A percentile compares a stretch with the other conserved stretches of the same genome.
phyloP scores from a whole-genome alignment of 805 yeast genomes.

The Aciculoconidium aculeatum region DNA sequence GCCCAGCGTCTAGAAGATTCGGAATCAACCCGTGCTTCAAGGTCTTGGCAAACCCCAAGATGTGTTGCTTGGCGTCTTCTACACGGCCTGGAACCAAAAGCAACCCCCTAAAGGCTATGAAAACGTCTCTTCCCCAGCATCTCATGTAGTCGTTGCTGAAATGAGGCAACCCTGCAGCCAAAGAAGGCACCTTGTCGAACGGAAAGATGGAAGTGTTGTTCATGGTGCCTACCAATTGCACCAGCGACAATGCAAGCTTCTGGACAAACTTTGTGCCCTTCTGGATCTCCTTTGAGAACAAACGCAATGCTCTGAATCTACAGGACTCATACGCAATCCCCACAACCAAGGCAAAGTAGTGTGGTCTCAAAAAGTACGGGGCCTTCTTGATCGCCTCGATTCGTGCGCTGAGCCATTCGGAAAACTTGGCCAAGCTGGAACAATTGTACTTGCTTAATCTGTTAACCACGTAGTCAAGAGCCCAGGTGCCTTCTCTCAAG shows the following conservation, averaged over 20 bases:
- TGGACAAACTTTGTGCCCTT: constrained; percentile 69
- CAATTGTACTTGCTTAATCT: constrained; percentile 56
- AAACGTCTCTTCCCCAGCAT: constrained; percentile 98
- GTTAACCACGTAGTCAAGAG: constrained; percentile 65
- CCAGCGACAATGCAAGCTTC: constrained; percentile 69
- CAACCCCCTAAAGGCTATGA: constrained; percentile 80
- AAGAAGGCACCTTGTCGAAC: constrained; percentile 51
- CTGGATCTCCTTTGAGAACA: constrained; percentile 51
- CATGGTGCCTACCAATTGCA: constrained; percentile 79
- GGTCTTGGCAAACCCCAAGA: constrained; percentile 82
- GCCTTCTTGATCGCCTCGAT: constrained; percentile 55
- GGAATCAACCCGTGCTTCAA: constrained; percentile 95
- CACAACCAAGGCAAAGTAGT: constrained; percentile 77
- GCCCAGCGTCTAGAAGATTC: constrained; percentile 84
- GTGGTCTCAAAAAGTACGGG: constrained; percentile 80
- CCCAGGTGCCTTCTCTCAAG: constrained; percentile 83
- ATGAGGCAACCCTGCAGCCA: constrained; percentile 97
- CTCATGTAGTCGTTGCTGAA: constrained; percentile 89
- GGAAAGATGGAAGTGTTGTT: constrained; percentile 74
- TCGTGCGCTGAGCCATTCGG: constrained; percentile 64
- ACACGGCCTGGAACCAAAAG: constrained; percentile 70
- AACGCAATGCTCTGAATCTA: constrained; percentile 56
- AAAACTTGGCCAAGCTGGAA: constrained; percentile 49
- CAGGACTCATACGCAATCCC: constrained; percentile 83
- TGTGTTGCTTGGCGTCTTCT: constrained; percentile 76